Evolutionary conservation across 345 rosid species (phyloP), one percentile per base, ranked within the genome.

Genomic region (Populus davidiana): DNA sequence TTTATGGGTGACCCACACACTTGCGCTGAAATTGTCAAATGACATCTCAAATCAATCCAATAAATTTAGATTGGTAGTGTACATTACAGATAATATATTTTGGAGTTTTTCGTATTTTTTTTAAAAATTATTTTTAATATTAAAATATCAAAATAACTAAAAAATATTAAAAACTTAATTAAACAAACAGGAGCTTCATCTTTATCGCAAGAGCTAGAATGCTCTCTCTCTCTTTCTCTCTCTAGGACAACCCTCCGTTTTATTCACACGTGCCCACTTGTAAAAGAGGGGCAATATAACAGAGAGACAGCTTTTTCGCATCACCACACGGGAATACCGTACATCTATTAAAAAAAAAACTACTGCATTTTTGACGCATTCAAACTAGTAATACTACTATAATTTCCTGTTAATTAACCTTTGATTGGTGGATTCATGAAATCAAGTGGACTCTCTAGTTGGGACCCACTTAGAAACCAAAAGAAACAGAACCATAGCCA

Each of bases 261-360:
- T 1, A 36, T 8, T 66, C 76, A 27, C 70, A 69, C 70, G 80
- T 70, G 80, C 84, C 88, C 84, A 82, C 81, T 81, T 80, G 82
- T 73, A 78, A 70, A 84, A 41, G 86, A 79, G 64, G 9, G 36
- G 25, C 21, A 20, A 13, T n/a, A 2, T 7, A 8, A 71, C 52
- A n/a, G 47, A 31, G 25, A 25, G 25, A 74, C 83, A 62, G 65
- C 75, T 62, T 64, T 62, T 67, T 81, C 86, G 80, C 74, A 79
- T 74, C 54, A 20, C 23, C 29, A 11, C 52, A 38, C 79, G 43
- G 5, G 8, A 52, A 67, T 73, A 77, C 80, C 84, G 81, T 85
- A 75, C 76, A 29, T 78, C 50, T 43, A 70, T 41, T 41, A 41
- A 41, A 10, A 41, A 41, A 10, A 9, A 33, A 33, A 33, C 36